A percentile compares a stretch with the other conserved stretches of the same genome.
These are phyloP conservation scores for Dendrothele bispora DNA, from an alignment of 768 basidiomycete species.

Conservation along the genomic window DNA sequence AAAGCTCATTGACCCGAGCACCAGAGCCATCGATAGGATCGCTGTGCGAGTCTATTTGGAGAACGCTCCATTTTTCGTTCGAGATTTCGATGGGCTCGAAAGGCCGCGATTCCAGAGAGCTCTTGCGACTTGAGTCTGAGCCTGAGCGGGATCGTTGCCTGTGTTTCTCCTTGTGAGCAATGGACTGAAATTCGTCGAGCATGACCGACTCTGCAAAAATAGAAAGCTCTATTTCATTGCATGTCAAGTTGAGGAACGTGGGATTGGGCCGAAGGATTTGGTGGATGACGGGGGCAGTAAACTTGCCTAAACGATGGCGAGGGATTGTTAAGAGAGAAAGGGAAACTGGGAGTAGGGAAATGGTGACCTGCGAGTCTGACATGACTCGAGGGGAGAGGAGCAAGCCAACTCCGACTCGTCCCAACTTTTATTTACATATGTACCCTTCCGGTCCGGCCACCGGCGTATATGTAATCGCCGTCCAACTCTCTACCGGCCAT, in stretches of 20 bases:
- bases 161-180: constrained; percentile 58
- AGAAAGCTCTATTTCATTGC: constrained; percentile 78
- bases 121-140: constrained; percentile 31
- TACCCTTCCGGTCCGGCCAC: not conserved
- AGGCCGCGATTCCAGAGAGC: constrained; percentile 14
- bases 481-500: too few species aligned
- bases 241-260: constrained; percentile 72
- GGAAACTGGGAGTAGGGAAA: constrained; percentile 69
- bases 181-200: constrained; percentile 58
- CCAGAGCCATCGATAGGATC: constrained; percentile 70
- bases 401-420: not conserved
- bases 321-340: constrained; percentile 77
- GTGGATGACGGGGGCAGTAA: constrained; percentile 62
- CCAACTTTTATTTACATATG: not conserved
- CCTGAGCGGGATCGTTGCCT: constrained; percentile 42
- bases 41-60: constrained; percentile 81
- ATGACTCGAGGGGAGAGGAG: constrained; percentile 3
- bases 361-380: constrained; percentile 47
- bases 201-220: constrained; percentile 64
- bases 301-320: constrained; percentile 57
- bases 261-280: constrained; percentile 69
- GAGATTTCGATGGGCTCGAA: constrained; percentile 67
- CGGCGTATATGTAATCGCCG: too few species aligned
- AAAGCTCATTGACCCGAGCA: constrained; percentile 72
- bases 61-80: constrained; percentile 73